A percentile compares a stretch with the other conserved stretches of the same genome.
Evolutionary conservation across 23 red algal genomes (phyloP).

Genomic region (Gracilariopsis chorda): DNA sequence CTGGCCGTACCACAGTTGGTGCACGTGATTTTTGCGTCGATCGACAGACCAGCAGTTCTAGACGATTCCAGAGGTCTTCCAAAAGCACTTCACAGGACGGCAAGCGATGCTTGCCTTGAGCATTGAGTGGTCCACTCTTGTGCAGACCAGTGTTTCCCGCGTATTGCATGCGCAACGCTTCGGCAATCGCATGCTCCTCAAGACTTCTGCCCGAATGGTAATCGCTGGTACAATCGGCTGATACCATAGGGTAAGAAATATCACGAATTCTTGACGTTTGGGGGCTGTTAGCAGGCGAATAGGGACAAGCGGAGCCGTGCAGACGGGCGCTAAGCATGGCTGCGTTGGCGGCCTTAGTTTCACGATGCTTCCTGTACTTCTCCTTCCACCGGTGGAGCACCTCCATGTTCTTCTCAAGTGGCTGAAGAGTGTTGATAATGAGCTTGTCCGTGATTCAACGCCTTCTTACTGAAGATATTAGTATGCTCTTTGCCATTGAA

Average conservation of each 20-base stretch:
- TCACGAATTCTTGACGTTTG: too few relatives aligned
- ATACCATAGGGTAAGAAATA: too few relatives aligned
- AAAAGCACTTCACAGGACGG: too few relatives aligned
- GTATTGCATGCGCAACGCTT: conserved; percentile 7
- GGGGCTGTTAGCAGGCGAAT: conserved; percentile 11
- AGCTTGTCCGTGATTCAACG: conserved; percentile 61
- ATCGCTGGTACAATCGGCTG: neutral
- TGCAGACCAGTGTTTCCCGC: conserved; percentile 9
- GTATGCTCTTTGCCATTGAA: conserved; percentile 54
- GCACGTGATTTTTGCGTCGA: neutral
- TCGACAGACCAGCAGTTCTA: too few relatives aligned
- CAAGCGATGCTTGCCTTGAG: neutral
- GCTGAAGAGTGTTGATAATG: neutral
- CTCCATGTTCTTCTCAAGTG: conserved; percentile 18
- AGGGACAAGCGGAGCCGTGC: neutral
- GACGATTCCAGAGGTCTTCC: too few relatives aligned
- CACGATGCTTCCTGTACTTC: neutral
- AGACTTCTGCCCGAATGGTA: neutral
- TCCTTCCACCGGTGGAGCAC: conserved; percentile 7
- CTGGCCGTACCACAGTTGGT: neutral
- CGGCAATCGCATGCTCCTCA: conserved; percentile 4
- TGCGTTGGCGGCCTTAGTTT: neutral
- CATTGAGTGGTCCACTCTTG: neutral
- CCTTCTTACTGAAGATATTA: conserved; percentile 41
- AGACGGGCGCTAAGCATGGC: neutral